A percentile compares a stretch with the other conserved stretches of the same genome.
These are phyloP conservation scores for Graphilbum fragrans DNA, from an alignment of 2,329 filamentous ascomycete genomes.

Conservation along the genomic window DNA sequence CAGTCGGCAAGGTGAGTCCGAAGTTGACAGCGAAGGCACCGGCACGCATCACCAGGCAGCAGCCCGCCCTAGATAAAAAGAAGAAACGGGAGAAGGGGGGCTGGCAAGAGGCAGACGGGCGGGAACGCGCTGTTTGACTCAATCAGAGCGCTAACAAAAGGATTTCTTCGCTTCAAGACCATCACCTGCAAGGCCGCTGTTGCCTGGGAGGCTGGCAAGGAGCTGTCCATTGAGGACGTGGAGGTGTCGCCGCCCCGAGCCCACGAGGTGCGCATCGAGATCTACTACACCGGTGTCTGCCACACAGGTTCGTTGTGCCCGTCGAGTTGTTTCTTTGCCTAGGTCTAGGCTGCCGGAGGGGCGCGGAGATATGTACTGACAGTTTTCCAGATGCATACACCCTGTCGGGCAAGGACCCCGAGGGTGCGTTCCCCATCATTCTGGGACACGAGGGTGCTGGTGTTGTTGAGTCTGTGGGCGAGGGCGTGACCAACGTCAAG, in stretches of 20 bases:
- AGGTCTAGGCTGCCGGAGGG: too few species aligned
- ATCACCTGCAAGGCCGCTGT: constrained; percentile 97
- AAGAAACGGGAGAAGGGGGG: not conserved
- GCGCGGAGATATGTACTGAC: too few species aligned
- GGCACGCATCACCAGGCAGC: too few species aligned
- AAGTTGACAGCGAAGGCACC: not conserved
- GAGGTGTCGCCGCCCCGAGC: constrained; percentile 83
- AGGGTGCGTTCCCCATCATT: constrained; percentile 84
- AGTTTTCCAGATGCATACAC: constrained; percentile 67
- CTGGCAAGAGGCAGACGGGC: too few species aligned
- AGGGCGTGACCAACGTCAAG: constrained; percentile 89
- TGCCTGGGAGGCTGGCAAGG: constrained; percentile 92
- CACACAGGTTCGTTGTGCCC: constrained; percentile 73
- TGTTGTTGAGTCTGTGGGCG: constrained; percentile 81
- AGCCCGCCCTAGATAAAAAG: not conserved
- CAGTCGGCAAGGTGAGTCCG: constrained; percentile 36
- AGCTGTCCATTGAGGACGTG: constrained; percentile 79
- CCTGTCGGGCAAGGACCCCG: constrained; percentile 90
- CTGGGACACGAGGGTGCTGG: constrained; percentile 86
- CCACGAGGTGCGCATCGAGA: constrained; percentile 91
- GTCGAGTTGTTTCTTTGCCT: too few species aligned
- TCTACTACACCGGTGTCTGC: constrained; percentile 97
- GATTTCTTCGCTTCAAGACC: too few species aligned
- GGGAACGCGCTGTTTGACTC: too few species aligned
- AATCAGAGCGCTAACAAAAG: too few species aligned